Base-by-base conservation (phyloP, 306 rosid species). In the Rosa chinensis region DNA sequence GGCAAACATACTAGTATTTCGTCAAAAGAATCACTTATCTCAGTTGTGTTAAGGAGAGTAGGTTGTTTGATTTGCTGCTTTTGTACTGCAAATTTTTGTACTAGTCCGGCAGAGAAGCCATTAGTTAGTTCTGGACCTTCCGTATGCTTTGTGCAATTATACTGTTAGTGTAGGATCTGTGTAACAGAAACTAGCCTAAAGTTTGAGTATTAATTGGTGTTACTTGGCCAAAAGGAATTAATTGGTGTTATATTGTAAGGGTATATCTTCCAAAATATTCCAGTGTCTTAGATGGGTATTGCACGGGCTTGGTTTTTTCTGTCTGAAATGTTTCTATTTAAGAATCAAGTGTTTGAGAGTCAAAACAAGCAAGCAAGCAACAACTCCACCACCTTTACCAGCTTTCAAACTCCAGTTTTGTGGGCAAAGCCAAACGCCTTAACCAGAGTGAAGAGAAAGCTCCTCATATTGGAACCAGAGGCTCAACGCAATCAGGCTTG, bases 31-130 rank as follows among this genome's bases (percentile, higher is more conserved):
- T 66, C 47, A 39, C 48, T 10, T 72, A 4, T 70, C 75, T 72
- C 75, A 71, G 43, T 25, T 70, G n/a, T 49, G 45, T 8, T 17
- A 50, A 73, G 18, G 71, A 17, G 71, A 35, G 71, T 66, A 66
- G 45, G 69, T 6, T 8, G 7, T 59, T 59, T 23, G 39, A 39
- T 43, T 74, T 75, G 53, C 62, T 58, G 70, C 70, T 23, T 75
- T 32, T 75, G 25, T 59, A 23, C 16, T 42, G 78, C 58, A 48
- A 43, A 23, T 42, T 40, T 56, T 74, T 62, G 42, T 56, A 13
- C 23, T 23, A 17, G 66, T 59, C 69, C 18, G 2, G 69, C 5
- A 17, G 43, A 13, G 21, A 63, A 32, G n/a, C n/a, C 44, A 32
- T 32, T 59, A 59, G 37, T 23, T 23, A 56, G 32, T 56, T 55